A percentile compares a stretch with the other conserved stretches of the same genome.
phyloP scores from a whole-genome alignment of 352 stramenopile genomes.

The Phytopythium montanum region DNA sequence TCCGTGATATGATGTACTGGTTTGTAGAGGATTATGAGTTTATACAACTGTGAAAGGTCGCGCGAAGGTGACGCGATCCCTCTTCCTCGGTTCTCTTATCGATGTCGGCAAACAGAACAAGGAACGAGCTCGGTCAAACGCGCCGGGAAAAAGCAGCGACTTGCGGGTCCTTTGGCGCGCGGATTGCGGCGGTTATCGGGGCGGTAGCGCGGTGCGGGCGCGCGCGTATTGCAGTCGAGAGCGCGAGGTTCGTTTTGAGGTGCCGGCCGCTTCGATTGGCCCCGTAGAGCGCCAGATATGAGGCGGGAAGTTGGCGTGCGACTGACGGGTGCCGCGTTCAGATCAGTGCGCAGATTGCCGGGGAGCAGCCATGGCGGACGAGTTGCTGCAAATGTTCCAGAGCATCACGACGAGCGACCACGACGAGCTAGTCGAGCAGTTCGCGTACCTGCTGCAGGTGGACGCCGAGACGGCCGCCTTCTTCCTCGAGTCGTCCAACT shows the following conservation, averaged over 20 bases:
- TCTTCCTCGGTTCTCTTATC: conserved; percentile 5
- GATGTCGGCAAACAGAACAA: too few relatives aligned
- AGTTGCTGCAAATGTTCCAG: conserved; percentile 85
- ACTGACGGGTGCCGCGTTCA: neutral
- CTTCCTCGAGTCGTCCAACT: conserved; percentile 87
- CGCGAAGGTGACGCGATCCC: conserved; percentile 10
- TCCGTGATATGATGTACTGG: neutral
- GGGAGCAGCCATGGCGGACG: conserved; percentile 54
- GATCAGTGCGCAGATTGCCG: neutral
- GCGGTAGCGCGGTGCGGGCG: neutral
- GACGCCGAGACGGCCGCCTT: conserved; percentile 70
- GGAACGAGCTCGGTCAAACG: too few relatives aligned
- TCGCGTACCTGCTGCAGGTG: conserved; percentile 69
- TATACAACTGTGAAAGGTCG: conserved; percentile 10
- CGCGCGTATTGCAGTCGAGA: neutral
- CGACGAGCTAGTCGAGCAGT: conserved; percentile 83
- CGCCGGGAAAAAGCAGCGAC: neutral
- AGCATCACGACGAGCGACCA: conserved; percentile 86
- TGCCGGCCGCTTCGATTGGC: neutral
- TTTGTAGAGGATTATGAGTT: neutral
- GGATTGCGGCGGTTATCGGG: neutral
- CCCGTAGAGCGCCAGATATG: neutral
- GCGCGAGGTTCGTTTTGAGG: neutral
- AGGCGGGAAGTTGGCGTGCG: neutral
- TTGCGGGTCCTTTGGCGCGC: neutral